phyloP scores from a whole-genome alignment of 148 eudicot species.

The Persicaria maculosa region DNA sequence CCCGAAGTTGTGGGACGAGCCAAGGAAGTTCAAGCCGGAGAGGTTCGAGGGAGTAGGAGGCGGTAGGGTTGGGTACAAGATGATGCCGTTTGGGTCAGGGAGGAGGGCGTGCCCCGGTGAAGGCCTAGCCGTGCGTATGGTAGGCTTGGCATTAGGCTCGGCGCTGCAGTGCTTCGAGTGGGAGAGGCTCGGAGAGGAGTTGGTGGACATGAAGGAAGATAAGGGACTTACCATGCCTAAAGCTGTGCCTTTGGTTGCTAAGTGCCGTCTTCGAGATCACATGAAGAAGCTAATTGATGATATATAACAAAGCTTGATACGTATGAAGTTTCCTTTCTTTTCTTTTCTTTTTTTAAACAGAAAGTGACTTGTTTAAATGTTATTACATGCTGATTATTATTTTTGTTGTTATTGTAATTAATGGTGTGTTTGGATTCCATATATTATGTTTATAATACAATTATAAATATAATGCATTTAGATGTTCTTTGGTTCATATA shows the following conservation, averaged over 20 bases:
- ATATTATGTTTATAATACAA: too few relatives aligned
- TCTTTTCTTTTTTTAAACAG: too few relatives aligned
- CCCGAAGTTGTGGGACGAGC: not conserved
- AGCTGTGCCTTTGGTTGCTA: not conserved
- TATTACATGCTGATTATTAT: too few relatives aligned
- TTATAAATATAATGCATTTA: too few relatives aligned
- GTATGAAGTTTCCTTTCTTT: too few relatives aligned
- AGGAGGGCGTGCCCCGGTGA: slow-evolving; percentile 22
- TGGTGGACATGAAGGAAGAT: slow-evolving; percentile 5
- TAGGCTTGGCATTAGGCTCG: slow-evolving; percentile 16
- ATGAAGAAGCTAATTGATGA: not conserved
- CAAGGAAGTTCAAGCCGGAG: slow-evolving; percentile 12
- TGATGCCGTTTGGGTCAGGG: slow-evolving; percentile 22
- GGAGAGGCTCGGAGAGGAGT: slow-evolving; percentile 12
- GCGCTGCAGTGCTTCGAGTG: slow-evolving; percentile 26
- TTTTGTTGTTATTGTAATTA: too few relatives aligned
- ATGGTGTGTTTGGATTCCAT: too few relatives aligned
- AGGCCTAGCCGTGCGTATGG: slow-evolving; percentile 15
- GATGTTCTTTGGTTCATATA: too few relatives aligned
- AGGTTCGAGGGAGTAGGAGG: slow-evolving; percentile 19
- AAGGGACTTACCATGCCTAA: not conserved
- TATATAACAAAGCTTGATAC: too few relatives aligned
- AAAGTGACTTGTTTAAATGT: too few relatives aligned
- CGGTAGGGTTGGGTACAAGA: slow-evolving; percentile 16
- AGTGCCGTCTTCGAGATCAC: not conserved